Conservation (phyloP, 2,329 filamentous ascomycete genomes). For the Mycosphaerella arachidis region DNA sequence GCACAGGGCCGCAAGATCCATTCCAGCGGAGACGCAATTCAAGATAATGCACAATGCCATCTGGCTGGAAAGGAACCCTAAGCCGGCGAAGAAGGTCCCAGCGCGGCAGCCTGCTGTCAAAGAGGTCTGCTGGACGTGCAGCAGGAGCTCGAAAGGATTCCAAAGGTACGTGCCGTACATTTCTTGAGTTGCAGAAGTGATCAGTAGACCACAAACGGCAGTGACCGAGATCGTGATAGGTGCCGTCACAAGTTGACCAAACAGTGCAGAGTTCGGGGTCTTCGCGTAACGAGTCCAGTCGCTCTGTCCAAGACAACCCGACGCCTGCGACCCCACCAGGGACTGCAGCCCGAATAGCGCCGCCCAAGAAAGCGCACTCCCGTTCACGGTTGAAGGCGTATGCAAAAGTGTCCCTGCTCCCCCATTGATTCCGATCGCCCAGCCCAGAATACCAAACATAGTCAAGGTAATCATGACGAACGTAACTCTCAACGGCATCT, state of each 20-base stretch:
- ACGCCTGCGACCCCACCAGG: constrained; percentile 13
- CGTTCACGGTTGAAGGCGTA: constrained; percentile 13
- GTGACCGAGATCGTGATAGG: constrained; percentile 23
- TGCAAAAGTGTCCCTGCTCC: constrained; percentile 8
- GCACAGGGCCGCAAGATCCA: constrained; percentile 40
- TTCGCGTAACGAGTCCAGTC: constrained; percentile 25
- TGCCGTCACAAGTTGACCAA: constrained; percentile 31
- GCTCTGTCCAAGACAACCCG: constrained; percentile 14
- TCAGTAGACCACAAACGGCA: constrained; percentile 25
- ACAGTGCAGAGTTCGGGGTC: constrained; percentile 14
- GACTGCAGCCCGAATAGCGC: constrained; percentile 16
- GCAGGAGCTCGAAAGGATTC: constrained; percentile 27
- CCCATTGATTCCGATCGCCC: constrained; percentile 9
- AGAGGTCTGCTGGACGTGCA: constrained; percentile 19
- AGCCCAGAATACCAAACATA: constrained; percentile 15
- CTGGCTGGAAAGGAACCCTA: constrained; percentile 26
- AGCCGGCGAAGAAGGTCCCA: constrained; percentile 30
- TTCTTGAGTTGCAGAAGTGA: constrained; percentile 22
- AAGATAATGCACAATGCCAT: constrained; percentile 33
- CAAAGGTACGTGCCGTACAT: constrained; percentile 24
- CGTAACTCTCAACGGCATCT: constrained; percentile 12
- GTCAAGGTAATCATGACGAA: constrained; percentile 13
- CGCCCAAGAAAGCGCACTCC: constrained; percentile 9
- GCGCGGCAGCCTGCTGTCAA: constrained; percentile 24
- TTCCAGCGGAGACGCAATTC: constrained; percentile 40